Conservation (phyloP, 2,329 filamentous ascomycete genomes). For the Neopestalotiopsis sp. region DNA sequence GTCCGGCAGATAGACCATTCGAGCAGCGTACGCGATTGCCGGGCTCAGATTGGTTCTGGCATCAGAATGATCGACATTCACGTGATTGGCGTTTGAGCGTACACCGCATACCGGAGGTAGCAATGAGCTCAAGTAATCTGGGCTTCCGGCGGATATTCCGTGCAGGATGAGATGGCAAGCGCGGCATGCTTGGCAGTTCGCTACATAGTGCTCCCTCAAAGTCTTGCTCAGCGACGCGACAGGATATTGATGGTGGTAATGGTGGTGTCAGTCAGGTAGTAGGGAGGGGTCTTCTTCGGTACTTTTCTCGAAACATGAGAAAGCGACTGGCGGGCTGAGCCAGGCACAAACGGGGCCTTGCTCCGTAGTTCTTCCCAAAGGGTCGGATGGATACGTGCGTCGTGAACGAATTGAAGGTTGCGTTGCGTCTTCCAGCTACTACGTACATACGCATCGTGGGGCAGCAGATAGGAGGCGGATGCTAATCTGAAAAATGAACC, state of each 20-base stretch:
- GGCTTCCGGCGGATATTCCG: background rate
- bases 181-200: background rate
- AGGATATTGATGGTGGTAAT: no score
- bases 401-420: background rate
- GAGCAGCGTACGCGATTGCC: background rate
- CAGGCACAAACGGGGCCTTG: background rate
- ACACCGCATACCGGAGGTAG: background rate
- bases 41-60: background rate
- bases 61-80: conserved; percentile 31
- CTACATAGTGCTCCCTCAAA: background rate
- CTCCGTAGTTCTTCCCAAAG: background rate
- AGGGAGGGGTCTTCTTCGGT: background rate
- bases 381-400: background rate
- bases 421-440: background rate
- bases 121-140: background rate
- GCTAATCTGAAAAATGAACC: background rate
- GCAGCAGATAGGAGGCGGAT: conserved; percentile 1
- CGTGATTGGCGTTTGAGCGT: conserved; percentile 20
- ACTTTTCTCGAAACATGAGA: conserved; percentile 3
- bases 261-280: background rate
- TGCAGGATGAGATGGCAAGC: background rate
- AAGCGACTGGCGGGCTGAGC: background rate
- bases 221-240: background rate
- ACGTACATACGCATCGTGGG: background rate
- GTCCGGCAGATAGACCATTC: background rate